These are phyloP conservation scores for Backusella circina DNA, from an alignment of 192 early-diverging fungal species.

Conservation along the genomic window DNA sequence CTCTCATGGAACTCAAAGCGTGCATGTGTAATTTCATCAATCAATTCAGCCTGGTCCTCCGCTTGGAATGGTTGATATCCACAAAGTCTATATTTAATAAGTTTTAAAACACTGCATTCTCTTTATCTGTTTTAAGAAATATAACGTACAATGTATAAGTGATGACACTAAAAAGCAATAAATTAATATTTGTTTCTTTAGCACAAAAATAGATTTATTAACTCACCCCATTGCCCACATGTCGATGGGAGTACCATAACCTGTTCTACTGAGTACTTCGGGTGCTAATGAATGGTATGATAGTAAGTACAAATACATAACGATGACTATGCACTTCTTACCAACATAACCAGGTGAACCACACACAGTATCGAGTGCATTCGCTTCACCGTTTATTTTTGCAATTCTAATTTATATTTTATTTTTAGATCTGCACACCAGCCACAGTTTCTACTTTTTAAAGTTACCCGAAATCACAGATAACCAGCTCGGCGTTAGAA, in stretches of 20 bases:
- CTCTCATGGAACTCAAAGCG: constrained; percentile 69
- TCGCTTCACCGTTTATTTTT: constrained; percentile 55
- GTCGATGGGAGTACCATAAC: constrained; percentile 89
- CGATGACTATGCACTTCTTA: too few species aligned
- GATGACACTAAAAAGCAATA: constrained; percentile 59
- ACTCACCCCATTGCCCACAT: constrained; percentile 84
- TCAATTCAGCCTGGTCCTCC: constrained; percentile 53
- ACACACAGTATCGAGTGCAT: constrained; percentile 75
- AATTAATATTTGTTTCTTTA: background rate
- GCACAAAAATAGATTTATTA: background rate
- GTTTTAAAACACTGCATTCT: too few species aligned
- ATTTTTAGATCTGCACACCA: background rate
- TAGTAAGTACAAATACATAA: too few species aligned
- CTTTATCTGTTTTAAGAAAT: too few species aligned
- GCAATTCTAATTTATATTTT: constrained; percentile 49
- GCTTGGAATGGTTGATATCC: constrained; percentile 78
- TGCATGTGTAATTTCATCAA: constrained; percentile 58
- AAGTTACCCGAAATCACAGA: constrained; percentile 78
- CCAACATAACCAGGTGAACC: constrained; percentile 81
- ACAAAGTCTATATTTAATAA: constrained; percentile 50
- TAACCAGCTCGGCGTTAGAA: constrained; percentile 66
- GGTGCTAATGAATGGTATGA: constrained; percentile 42
- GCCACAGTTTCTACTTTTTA: background rate
- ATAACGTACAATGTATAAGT: constrained; percentile 79
- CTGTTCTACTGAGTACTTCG: constrained; percentile 80